Evolutionary conservation across 2,329 filamentous ascomycete species (phyloP), one percentile per base, ranked within the genome.

Genomic region (Ilyonectria destructans): DNA sequence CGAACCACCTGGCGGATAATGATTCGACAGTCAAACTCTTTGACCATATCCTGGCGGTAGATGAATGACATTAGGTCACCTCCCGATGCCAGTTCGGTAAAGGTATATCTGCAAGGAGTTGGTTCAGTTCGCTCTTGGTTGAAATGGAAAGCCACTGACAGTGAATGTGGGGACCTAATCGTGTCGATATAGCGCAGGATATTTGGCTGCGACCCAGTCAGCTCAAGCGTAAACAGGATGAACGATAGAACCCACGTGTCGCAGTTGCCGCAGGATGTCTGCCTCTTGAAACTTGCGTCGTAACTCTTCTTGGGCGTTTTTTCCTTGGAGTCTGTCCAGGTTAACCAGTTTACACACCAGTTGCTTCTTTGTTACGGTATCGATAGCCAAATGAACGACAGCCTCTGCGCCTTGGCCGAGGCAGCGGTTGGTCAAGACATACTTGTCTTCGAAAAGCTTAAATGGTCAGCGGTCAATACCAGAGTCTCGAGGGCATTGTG

Each of bases 281-380:
- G 85, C 82, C 74, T 90, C 88, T 66, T 85, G 82, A 33, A 85
- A 74, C 57, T 85, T 81, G 8, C 82, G 82, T 8, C 79, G 77
- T 9, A 81, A 71, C 4, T 79, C 73, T 48, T 74, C 73, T n/a
- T 69, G 71, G 33, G 64, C 65, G n/a, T 73, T 75, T 62, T 69
- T 75, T 51, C 60, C 75, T 60, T 72, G 69, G 5, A 80, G 58
- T 6, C 71, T 71, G 35, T 82, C 81, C 2, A 92, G 74, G 60
- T 88, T 82, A 58, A 93, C 82, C 9, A 93, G 79, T 74, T 94
- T 94, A 82, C 92, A 94, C 12, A 91, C 91, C 21, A 93, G 71
- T 73, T 94, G 92, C 62, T 84, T 85, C 43, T 85, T 83, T 0
- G 86, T 88, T 7, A 77, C 78, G 26, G 81, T 77, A 17, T 92